A percentile compares a stretch with the other conserved stretches of the same genome.
These are phyloP conservation scores for Leishmania martiniquensis DNA, from an alignment of 208 protist species.

Conservation along the genomic window DNA sequence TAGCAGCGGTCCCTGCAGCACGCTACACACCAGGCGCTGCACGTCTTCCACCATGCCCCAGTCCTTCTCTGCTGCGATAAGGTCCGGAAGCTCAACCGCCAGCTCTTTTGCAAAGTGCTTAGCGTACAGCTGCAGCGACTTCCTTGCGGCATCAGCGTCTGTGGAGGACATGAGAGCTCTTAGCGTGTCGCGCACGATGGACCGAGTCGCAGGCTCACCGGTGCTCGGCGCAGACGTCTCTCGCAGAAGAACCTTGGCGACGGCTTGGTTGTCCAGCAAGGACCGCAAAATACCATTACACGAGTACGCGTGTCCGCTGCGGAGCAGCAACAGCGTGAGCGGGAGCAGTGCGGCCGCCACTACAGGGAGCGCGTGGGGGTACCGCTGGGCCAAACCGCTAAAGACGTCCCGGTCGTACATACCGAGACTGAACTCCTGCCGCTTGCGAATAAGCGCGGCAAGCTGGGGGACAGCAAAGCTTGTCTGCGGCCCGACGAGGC, in stretches of 20 bases:
- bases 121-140: neutral
- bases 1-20: conserved; percentile 17
- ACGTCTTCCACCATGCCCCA: conserved; percentile 6
- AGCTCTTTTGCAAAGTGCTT: conserved; percentile 6
- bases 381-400: neutral
- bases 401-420: neutral
- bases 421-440: neutral
- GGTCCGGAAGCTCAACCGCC: neutral
- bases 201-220: neutral
- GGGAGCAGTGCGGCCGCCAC: neutral
- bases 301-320: neutral
- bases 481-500: conserved; percentile 6
- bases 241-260: conserved; percentile 1
- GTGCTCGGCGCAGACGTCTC: neutral
- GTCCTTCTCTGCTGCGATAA: conserved; percentile 15
- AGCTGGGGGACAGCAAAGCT: conserved; percentile 17
- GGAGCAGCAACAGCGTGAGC: neutral
- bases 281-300: neutral
- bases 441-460: conserved; percentile 5
- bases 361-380: conserved; percentile 1
- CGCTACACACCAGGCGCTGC: conserved; percentile 16
- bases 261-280: neutral
- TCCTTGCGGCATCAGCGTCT: neutral
- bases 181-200: neutral
- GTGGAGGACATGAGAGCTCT: neutral